Conservation (phyloP, 495 filamentous ascomycete genomes). For the Daldinia concentrica region DNA sequence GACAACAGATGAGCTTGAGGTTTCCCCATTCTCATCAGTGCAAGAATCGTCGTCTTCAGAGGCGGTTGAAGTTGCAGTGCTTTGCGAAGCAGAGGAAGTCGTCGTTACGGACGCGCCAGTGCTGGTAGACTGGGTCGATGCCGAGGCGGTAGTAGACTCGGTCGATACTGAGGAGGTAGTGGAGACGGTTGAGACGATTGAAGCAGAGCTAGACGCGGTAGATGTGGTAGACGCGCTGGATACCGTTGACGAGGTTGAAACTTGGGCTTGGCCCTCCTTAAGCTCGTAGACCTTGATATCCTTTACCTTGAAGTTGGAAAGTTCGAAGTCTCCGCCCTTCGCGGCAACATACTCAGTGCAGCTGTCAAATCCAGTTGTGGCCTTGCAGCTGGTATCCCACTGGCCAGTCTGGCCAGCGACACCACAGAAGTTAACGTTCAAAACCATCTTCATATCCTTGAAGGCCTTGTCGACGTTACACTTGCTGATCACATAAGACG, state of each 20-base stretch:
- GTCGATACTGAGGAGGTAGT: constrained; percentile 1
- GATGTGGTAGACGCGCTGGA: constrained; percentile 37
- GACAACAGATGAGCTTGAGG: neutral
- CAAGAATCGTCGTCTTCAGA: constrained; percentile 26
- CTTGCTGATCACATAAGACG: constrained; percentile 47
- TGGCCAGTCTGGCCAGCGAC: constrained; percentile 50
- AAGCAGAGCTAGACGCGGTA: constrained; percentile 10
- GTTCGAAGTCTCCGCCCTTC: constrained; percentile 63
- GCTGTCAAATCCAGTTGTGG: constrained; percentile 34
- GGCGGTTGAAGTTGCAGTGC: constrained; percentile 10
- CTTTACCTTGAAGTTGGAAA: constrained; percentile 65
- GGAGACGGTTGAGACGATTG: constrained; percentile 8
- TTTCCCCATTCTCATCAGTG: constrained; percentile 21
- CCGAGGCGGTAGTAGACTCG: neutral
- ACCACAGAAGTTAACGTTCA: constrained; percentile 62
- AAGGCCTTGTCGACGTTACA: constrained; percentile 59
- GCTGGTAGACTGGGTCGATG: neutral
- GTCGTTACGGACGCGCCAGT: constrained; percentile 11
- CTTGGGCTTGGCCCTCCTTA: constrained; percentile 30
- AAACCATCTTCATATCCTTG: constrained; percentile 56
- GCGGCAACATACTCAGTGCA: constrained; percentile 68
- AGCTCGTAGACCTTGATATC: constrained; percentile 63
- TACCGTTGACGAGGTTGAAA: constrained; percentile 35
- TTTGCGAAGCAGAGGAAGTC: constrained; percentile 21
- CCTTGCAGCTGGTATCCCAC: constrained; percentile 37